A percentile compares a stretch with the other conserved stretches of the same genome.
phyloP scores from a whole-genome alignment of 176 grass and related monocot species.

The Pharus latifolius region DNA sequence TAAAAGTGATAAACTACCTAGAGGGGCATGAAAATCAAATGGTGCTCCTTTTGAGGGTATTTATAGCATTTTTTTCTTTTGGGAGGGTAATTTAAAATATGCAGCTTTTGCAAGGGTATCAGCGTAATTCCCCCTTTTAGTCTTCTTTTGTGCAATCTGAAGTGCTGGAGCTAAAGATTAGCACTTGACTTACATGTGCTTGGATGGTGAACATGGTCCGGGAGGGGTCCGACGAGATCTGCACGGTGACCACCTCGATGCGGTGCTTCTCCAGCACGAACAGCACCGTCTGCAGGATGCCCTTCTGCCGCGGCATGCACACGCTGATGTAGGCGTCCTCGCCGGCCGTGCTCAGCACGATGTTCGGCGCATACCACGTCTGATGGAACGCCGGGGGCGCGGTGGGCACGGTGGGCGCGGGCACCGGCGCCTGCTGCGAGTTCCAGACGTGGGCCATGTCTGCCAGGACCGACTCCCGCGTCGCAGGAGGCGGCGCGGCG shows the following conservation, averaged over 20 bases:
- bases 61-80: too few relatives aligned
- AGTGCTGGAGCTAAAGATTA: not conserved
- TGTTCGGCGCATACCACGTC: constrained; percentile 41
- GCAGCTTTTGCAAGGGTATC: not conserved
- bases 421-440: not conserved
- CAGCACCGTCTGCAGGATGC: constrained; percentile 7
- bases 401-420: not conserved
- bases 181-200: constrained; percentile 31
- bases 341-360: constrained; percentile 31
- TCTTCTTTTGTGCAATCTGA: not conserved
- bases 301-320: not conserved
- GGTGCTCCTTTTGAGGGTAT: too few relatives aligned
- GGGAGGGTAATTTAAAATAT: not conserved
- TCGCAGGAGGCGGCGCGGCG: not conserved
- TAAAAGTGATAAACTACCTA: too few relatives aligned
- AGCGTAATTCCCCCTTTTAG: not conserved
- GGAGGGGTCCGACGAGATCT: constrained; percentile 7
- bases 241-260: constrained; percentile 29
- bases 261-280: constrained; percentile 34
- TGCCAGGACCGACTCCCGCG: constrained; percentile 23
- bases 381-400: constrained; percentile 19
- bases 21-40: too few relatives aligned
- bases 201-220: constrained; percentile 34
- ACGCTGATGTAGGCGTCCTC: constrained; percentile 36
- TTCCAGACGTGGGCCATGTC: constrained; percentile 17